phyloP scores from a whole-genome alignment of 202 grass and related monocot genomes.

The Elaeis oleifera region DNA sequence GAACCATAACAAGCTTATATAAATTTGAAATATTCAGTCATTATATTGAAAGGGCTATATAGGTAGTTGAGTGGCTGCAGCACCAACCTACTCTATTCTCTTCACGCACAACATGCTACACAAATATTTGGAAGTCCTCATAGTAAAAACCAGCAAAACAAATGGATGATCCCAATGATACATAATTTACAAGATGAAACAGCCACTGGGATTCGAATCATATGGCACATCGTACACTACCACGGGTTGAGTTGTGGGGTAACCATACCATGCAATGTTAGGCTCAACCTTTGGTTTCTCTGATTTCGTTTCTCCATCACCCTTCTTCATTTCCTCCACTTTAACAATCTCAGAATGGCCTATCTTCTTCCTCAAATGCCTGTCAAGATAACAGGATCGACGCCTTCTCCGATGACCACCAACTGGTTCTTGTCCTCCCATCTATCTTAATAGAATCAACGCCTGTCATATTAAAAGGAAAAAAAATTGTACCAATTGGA shows the following conservation, averaged over 20 bases:
- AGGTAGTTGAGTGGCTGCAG: too few relatives aligned
- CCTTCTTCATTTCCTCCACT: constrained; percentile 32
- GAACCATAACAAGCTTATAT: too few relatives aligned
- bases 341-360: constrained; percentile 34
- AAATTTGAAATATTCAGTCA: too few relatives aligned
- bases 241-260: not conserved
- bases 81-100: too few relatives aligned
- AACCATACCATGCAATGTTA: not conserved
- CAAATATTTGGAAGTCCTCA: too few relatives aligned
- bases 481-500: not conserved
- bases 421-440: constrained; percentile 37
- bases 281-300: not conserved
- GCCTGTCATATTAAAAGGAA: constrained; percentile 15
- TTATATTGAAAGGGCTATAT: too few relatives aligned
- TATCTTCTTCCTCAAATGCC: constrained; percentile 36
- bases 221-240: constrained; percentile 2
- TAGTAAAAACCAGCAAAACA: too few relatives aligned
- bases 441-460: constrained; percentile 27
- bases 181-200: too few relatives aligned
- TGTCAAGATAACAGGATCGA: constrained; percentile 41
- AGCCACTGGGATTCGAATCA: constrained; percentile 5
- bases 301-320: not conserved
- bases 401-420: constrained; percentile 42
- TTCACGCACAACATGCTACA: too few relatives aligned
- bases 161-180: too few relatives aligned